phyloP scores from a whole-genome alignment of 2,329 filamentous ascomycete genomes.

The Pseudogymnoascus sp. region DNA sequence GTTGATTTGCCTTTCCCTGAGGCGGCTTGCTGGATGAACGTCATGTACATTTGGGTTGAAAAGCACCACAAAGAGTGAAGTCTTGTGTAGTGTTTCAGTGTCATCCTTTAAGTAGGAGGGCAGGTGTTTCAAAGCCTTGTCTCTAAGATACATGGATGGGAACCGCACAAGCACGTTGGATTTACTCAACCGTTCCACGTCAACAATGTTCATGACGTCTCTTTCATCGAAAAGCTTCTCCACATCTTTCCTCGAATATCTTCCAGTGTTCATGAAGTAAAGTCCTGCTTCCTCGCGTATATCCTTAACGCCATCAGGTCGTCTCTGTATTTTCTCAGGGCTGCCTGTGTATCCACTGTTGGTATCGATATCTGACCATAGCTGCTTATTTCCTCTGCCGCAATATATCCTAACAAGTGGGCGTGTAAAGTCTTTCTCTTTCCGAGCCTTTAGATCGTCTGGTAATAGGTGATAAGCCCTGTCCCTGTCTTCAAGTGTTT shows the following conservation, averaged over 20 bases:
- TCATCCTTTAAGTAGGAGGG: neutral
- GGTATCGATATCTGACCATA: neutral
- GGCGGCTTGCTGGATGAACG: neutral
- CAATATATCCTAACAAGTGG: neutral
- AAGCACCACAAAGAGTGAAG: neutral
- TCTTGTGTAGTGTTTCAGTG: neutral
- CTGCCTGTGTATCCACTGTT: neutral
- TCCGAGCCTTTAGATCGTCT: neutral
- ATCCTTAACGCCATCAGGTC: neutral
- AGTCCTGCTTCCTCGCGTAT: neutral
- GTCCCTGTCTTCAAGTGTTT: neutral
- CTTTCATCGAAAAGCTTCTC: neutral
- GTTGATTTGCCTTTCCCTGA: neutral
- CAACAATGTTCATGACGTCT: neutral
- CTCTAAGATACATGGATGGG: neutral
- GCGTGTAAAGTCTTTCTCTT: neutral
- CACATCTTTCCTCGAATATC: neutral
- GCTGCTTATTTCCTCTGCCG: neutral
- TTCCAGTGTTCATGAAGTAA: slow-evolving; percentile 1
- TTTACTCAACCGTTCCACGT: neutral
- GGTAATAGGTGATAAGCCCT: neutral
- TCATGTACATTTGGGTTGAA: neutral
- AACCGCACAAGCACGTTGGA: neutral
- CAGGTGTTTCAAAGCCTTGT: neutral
- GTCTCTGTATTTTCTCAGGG: neutral